These are phyloP conservation scores for Syzygium syzygioides DNA, from an alignment of 441 rosid species.

Conservation along the genomic window DNA sequence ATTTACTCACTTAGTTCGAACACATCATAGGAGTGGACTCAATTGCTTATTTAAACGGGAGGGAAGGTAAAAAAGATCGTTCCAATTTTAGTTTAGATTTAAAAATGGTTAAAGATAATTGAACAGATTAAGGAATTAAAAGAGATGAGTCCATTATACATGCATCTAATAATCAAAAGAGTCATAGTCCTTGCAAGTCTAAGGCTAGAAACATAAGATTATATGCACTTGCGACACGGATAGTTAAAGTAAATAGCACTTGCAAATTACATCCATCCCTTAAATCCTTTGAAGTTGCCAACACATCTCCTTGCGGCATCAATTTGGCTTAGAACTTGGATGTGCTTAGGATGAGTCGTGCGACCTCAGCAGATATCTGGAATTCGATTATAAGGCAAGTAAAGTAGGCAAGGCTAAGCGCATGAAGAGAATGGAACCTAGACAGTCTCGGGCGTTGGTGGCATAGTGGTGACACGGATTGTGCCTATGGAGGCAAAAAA, in stretches of 20 bases:
- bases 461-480: background rate
- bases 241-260: background rate
- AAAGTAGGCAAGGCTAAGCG: background rate
- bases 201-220: background rate
- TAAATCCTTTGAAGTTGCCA: background rate
- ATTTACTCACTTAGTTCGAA: background rate
- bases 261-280: background rate
- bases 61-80: background rate
- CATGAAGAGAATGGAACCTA: background rate
- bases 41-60: background rate
- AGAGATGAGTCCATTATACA: background rate
- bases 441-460: background rate
- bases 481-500: accelerated
- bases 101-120: background rate
- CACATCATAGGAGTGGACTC: background rate
- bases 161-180: background rate
- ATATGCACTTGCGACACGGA: background rate
- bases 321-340: background rate
- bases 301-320: background rate
- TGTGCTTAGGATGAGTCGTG: background rate
- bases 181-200: background rate
- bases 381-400: background rate
- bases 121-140: background rate
- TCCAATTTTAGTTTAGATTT: background rate
- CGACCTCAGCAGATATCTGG: background rate